Evolutionary conservation across 768 basidiomycete genomes (phyloP), one percentile per base, ranked within the genome.

Genomic region (Pisolithus albus): DNA sequence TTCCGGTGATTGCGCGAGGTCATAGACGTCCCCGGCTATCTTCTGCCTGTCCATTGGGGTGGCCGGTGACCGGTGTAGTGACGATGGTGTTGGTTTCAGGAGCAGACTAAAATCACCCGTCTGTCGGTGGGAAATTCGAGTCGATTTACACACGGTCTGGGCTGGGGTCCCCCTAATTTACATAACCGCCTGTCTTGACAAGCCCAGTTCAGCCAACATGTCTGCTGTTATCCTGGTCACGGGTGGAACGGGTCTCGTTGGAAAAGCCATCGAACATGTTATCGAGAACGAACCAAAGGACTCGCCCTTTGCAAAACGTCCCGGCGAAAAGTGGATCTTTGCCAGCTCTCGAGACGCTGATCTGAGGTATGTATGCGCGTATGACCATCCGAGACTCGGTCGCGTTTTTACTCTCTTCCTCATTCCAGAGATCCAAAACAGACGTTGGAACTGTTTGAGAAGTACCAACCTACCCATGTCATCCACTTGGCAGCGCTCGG

Each of bases 401-500:
- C 15, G 24, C 26, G 34, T 52, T 56, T 56, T 50, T 60, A 19
- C n/a, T 23, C 15, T 47, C 41, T 30, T 36, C 46, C 23, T 40
- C 37, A 36, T 37, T 36, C 41, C 59, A 93, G 93, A 61, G 82
- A 92, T 65, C 70, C 78, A 2, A 77, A 72, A 53, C 80, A 84
- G 66, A 85, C 92, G 38, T 71, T 75, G 61, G 76, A 75, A 62
- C 68, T 94, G 61, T 96, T 88, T 58, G 86, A 90, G 60, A 93
- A 92, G 70, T 84, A 96, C 72, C 86, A 89, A 63, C 93, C 95
- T 0, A 95, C 91, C 1, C 87, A 94, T 78, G 92, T 97, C 60
- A 96, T 98, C 62, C 95, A 97, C 72, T 82, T 96, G 43, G 94
- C 93, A 34, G 93, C 94, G 5, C 80, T 92, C 39, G 91, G 90